Conservation (phyloP, 1,284 basidiomycete species). For the Schizopora paradoxa region DNA sequence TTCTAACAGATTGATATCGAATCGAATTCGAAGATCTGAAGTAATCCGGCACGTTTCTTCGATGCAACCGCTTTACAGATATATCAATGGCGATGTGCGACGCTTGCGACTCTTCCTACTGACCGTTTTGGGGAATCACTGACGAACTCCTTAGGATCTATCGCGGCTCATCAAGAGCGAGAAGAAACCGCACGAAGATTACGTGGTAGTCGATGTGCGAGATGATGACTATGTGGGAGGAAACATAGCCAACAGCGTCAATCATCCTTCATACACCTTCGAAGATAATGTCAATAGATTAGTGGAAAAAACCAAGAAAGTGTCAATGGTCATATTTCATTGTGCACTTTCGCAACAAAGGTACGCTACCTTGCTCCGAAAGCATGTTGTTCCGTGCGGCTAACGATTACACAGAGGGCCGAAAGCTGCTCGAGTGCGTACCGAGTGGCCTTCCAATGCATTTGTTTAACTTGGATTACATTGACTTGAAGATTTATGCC, state of each 20-base stretch:
- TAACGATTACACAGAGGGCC: constrained; percentile 50
- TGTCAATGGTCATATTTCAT: constrained; percentile 67
- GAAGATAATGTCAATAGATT: constrained; percentile 49
- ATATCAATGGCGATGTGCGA: constrained; percentile 14
- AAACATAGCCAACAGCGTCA: constrained; percentile 60
- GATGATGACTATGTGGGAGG: constrained; percentile 73
- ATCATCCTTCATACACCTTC: constrained; percentile 59
- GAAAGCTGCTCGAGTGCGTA: constrained; percentile 60
- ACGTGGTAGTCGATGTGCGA: constrained; percentile 71
- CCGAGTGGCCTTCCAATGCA: constrained; percentile 1
- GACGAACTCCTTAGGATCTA: constrained; percentile 46
- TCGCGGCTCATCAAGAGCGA: constrained; percentile 57
- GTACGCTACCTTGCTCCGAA: constrained; percentile 34
- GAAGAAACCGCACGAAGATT: constrained; percentile 57
- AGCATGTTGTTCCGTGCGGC: not conserved
- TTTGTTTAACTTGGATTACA: constrained; percentile 11
- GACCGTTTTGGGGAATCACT: not conserved
- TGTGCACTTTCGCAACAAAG: constrained; percentile 69
- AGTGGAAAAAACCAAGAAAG: constrained; percentile 52
- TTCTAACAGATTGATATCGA: too few relatives aligned
- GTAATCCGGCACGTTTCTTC: too few relatives aligned
- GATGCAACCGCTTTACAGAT: constrained; percentile 15
- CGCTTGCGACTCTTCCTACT: not conserved
- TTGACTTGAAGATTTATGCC: constrained; percentile 51
- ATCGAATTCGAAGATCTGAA: too few relatives aligned